Conservation (phyloP, 768 basidiomycete species). For the Mrakia gelida region DNA sequence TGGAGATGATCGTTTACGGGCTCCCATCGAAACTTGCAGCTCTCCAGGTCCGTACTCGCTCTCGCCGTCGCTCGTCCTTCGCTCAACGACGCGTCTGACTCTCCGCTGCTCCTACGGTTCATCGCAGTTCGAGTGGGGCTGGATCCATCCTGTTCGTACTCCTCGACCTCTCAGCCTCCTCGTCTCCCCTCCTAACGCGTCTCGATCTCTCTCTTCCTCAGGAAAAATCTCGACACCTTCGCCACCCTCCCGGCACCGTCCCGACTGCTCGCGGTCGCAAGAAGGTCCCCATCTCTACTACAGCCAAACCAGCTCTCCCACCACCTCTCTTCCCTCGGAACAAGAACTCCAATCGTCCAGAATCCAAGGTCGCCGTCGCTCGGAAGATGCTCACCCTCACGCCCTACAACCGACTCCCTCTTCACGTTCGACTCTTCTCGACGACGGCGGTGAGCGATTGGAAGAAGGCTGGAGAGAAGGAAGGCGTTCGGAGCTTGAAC, state of each 20-base stretch:
- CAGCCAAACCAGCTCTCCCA: conserved; percentile 11
- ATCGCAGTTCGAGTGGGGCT: conserved; percentile 43
- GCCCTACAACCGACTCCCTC: conserved; percentile 68
- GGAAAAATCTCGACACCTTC: conserved; percentile 40
- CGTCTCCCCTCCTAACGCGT: not conserved
- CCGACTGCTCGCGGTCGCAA: not conserved
- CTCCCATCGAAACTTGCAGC: conserved; percentile 75
- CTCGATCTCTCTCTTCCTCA: conserved; percentile 4
- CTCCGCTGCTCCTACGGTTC: not conserved
- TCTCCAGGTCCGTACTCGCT: conserved; percentile 42
- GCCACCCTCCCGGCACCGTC: not conserved
- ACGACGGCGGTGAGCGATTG: conserved; percentile 27
- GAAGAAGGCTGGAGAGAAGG: conserved; percentile 14
- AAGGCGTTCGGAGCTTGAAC: not conserved
- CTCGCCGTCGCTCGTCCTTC: not conserved
- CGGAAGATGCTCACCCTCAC: conserved; percentile 59
- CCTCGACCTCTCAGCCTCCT: not conserved
- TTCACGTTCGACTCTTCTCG: conserved; percentile 69
- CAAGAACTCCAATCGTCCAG: conserved; percentile 16
- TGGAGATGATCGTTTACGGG: conserved; percentile 81
- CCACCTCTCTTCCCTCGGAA: conserved; percentile 21
- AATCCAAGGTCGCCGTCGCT: conserved; percentile 49
- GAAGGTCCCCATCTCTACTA: conserved; percentile 12
- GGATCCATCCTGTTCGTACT: conserved; percentile 61
- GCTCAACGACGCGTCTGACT: conserved; percentile 33